A percentile compares a stretch with the other conserved stretches of the same genome.
Evolutionary conservation across 2,329 filamentous ascomycete genomes (phyloP).

Genomic region (Aspergillus vadensis): DNA sequence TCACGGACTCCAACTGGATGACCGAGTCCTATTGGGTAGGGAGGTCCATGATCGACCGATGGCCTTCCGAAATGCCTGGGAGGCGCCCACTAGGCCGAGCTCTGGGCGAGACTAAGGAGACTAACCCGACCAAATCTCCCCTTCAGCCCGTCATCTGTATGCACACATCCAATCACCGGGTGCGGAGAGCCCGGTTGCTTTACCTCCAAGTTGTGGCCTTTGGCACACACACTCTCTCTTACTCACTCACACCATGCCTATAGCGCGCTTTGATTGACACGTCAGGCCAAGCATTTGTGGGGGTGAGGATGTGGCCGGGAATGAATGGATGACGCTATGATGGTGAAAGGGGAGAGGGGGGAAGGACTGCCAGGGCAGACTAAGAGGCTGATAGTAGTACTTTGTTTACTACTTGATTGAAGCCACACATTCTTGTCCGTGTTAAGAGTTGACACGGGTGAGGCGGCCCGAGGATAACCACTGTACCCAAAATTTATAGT

Average conservation of each 20-base stretch:
- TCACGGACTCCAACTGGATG: conserved; percentile 5
- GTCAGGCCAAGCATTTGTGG: conserved; percentile 1
- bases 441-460: not conserved
- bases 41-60: conserved; percentile 7
- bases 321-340: not conserved
- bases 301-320: not conserved
- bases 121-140: not conserved
- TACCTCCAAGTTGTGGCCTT: not conserved
- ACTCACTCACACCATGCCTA: not conserved
- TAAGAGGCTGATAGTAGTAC: not conserved
- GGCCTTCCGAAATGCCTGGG: conserved; percentile 3
- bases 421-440: no score
- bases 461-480: not conserved
- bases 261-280: conserved; percentile 3
- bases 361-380: not conserved
- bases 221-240: not conserved
- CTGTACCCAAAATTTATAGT: not conserved
- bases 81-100: conserved; percentile 1
- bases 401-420: not conserved
- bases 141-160: conserved; percentile 5
- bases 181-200: not conserved
- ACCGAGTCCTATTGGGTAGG: conserved; percentile 1
- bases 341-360: not conserved
- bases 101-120: not conserved
- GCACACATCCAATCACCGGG: not conserved